Conservation (phyloP, 768 basidiomycete genomes). For the Tylopilus vinaceipallidus region DNA sequence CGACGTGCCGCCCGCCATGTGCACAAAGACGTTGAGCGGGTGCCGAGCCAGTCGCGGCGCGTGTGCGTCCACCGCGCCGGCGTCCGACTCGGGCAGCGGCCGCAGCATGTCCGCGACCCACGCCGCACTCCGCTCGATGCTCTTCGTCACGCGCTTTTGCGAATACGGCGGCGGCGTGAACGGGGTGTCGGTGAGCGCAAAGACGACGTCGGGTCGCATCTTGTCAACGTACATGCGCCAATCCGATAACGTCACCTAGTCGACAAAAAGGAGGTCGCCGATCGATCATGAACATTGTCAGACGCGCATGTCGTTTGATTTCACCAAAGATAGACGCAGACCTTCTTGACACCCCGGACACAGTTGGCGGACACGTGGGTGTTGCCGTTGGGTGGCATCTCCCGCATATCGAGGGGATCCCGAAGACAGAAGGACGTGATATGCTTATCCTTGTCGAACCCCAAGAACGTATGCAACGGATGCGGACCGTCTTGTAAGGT, state of each 20-base stretch:
- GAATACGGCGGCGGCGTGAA: slow-evolving; percentile 64
- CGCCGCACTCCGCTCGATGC: slow-evolving; percentile 61
- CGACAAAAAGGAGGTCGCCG: neutral
- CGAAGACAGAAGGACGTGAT: slow-evolving; percentile 60
- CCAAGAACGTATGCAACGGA: slow-evolving; percentile 67
- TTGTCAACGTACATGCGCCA: slow-evolving; percentile 55
- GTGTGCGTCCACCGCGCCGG: neutral
- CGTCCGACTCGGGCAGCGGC: slow-evolving; percentile 16
- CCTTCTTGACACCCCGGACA: slow-evolving; percentile 71
- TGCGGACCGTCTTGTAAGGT: slow-evolving; percentile 50
- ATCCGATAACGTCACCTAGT: slow-evolving; percentile 51
- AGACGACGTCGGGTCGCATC: slow-evolving; percentile 65
- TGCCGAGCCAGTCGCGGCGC: slow-evolving; percentile 7
- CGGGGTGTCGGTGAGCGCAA: slow-evolving; percentile 70
- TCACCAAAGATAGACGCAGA: slow-evolving; percentile 24
- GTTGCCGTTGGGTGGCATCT: slow-evolving; percentile 74
- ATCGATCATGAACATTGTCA: neutral
- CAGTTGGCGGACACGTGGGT: slow-evolving; percentile 53
- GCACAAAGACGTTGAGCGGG: slow-evolving; percentile 56
- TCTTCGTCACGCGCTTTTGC: slow-evolving; percentile 76
- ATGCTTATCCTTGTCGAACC: slow-evolving; percentile 46
- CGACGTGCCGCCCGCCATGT: slow-evolving; percentile 63
- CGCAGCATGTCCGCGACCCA: slow-evolving; percentile 63
- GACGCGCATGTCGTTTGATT: neutral
- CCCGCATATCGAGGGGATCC: slow-evolving; percentile 60